phyloP scores from a whole-genome alignment of 257 asterid species.

The Penstemon newberryi region DNA sequence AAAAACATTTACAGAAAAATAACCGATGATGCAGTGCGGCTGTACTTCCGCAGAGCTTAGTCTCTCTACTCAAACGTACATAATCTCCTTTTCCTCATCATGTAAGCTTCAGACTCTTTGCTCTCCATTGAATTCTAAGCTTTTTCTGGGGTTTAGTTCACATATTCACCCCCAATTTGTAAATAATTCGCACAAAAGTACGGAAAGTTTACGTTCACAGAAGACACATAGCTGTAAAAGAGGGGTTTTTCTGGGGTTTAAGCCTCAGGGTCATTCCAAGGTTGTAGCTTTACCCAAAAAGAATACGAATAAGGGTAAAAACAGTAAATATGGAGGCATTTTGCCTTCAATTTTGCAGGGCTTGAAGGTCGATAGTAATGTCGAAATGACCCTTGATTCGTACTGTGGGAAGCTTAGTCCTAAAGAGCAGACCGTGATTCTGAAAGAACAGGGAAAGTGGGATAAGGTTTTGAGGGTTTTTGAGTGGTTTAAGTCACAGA shows the following conservation, averaged over 20 bases:
- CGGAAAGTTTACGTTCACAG: constrained; percentile 33
- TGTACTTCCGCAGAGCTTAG: constrained; percentile 31
- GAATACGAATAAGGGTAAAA: constrained; percentile 44
- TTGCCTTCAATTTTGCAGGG: constrained; percentile 65
- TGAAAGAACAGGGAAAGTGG: constrained; percentile 86
- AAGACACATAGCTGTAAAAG: constrained; percentile 31
- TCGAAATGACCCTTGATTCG: constrained; percentile 57
- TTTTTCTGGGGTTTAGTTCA: constrained; percentile 44
- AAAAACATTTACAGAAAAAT: neutral
- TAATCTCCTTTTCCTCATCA: constrained; percentile 34
- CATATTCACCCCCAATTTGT: constrained; percentile 16
- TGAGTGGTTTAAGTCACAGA: constrained; percentile 79
- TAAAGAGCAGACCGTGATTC: constrained; percentile 83
- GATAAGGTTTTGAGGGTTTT: constrained; percentile 72
- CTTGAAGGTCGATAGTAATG: constrained; percentile 58
- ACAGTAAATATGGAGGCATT: constrained; percentile 61
- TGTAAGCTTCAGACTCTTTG: constrained; percentile 56
- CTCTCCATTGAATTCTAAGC: constrained; percentile 36
- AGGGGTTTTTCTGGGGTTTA: constrained; percentile 54
- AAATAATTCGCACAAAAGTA: constrained; percentile 22
- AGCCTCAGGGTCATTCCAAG: constrained; percentile 50
- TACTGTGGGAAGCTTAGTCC: constrained; percentile 68
- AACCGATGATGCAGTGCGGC: constrained; percentile 32
- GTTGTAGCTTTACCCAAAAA: constrained; percentile 39
- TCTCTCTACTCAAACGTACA: constrained; percentile 33